Evolutionary conservation across 352 stramenopile species (phyloP).

Genomic region (Globisporangium spiculum): DNA sequence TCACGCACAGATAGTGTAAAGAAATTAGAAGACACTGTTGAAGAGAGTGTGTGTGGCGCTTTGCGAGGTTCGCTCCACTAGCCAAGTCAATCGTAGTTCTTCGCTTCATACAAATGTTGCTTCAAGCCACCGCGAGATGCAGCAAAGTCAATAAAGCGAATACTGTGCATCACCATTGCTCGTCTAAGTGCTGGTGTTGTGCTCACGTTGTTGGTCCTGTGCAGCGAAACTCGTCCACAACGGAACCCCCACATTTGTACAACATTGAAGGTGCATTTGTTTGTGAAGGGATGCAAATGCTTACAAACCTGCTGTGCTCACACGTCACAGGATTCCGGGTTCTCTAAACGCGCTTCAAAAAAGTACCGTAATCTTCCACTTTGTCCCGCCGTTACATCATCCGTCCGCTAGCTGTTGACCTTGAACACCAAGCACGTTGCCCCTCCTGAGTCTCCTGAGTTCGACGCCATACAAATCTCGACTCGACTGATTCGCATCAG

Average conservation of each 20-base stretch:
- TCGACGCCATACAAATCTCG: constrained; percentile 1
- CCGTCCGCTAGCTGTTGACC: background rate
- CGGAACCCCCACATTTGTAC: too few relatives aligned
- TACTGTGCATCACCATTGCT: background rate
- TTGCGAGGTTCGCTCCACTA: background rate
- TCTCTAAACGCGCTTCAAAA: background rate
- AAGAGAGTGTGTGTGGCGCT: background rate
- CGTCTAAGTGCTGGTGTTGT: background rate
- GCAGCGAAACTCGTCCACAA: background rate
- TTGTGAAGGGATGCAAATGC: background rate
- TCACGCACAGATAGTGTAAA: background rate
- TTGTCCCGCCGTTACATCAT: constrained; percentile 5
- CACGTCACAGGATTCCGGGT: constrained; percentile 3
- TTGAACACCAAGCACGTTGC: background rate
- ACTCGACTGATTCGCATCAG: background rate
- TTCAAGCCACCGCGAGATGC: background rate
- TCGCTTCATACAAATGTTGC: background rate
- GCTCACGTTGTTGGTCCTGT: background rate
- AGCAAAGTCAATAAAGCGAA: background rate
- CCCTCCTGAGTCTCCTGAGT: background rate
- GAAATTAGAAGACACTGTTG: constrained; percentile 1
- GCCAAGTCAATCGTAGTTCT: background rate
- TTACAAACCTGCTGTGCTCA: background rate
- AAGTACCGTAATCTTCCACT: constrained; percentile 1
- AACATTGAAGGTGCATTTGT: background rate